phyloP scores from a whole-genome alignment of 805 yeast genomes.

The Candida cerambycidarum region DNA sequence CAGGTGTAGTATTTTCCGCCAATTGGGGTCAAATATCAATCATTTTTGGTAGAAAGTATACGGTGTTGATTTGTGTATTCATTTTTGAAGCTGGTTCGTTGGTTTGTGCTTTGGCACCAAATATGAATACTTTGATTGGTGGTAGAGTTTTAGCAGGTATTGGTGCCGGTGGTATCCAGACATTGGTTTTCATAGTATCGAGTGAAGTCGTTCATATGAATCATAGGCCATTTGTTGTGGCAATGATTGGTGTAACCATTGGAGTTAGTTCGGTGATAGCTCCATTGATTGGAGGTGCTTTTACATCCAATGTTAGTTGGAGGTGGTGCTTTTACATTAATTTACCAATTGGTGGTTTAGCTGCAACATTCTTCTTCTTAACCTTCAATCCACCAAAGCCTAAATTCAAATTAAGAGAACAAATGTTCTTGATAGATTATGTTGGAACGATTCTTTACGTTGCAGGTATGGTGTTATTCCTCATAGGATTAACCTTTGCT shows the following conservation, averaged over 20 bases:
- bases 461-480: constrained; percentile 42
- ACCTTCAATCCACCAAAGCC: constrained; percentile 49
- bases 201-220: constrained; percentile 33
- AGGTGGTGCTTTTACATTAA: constrained; percentile 75
- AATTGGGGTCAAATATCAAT: constrained; percentile 38
- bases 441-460: constrained; percentile 43
- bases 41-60: constrained; percentile 35
- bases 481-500: constrained; percentile 53
- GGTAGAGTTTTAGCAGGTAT: constrained; percentile 40
- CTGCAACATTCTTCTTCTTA: constrained; percentile 34
- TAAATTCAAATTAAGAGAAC: constrained; percentile 32
- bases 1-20: constrained; percentile 34
- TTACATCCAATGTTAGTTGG: constrained; percentile 58
- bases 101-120: constrained; percentile 35
- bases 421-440: constrained; percentile 45
- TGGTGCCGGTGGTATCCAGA: constrained; percentile 38
- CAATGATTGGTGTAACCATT: constrained; percentile 39
- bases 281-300: constrained; percentile 65
- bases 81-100: constrained; percentile 27
- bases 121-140: constrained; percentile 40
- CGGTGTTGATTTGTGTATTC: constrained; percentile 16
- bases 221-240: constrained; percentile 35
- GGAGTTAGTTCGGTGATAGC: constrained; percentile 54
- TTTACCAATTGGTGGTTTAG: constrained; percentile 60
- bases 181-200: constrained; percentile 27